Percentiles rank a stretch among this genome's conserved stretches.
Evolutionary conservation across 2,329 filamentous ascomycete genomes (phyloP).

Genomic region (Ceratocystiopsis sp.): DNA sequence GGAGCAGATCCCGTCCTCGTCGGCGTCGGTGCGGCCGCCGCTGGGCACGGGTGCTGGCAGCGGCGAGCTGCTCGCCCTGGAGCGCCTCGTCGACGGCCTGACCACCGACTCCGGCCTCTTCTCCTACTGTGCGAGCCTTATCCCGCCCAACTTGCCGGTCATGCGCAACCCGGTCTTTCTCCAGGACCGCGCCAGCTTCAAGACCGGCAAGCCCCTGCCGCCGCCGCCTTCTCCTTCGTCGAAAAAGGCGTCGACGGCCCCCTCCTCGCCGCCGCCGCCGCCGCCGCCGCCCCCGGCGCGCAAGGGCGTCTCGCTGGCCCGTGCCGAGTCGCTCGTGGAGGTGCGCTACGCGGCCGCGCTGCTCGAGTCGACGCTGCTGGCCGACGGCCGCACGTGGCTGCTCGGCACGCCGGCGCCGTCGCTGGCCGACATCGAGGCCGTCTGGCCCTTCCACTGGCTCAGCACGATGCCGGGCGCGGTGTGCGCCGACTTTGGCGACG

Average conservation of each 20-base stretch:
- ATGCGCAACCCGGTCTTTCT: constrained; percentile 40
- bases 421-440: constrained; percentile 50
- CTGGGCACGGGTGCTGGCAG: constrained; percentile 19
- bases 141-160: constrained; percentile 37
- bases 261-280: not conserved
- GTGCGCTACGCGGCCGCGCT: constrained; percentile 36
- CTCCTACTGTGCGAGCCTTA: constrained; percentile 28
- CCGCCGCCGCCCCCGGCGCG: not conserved
- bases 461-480: constrained; percentile 35
- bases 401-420: constrained; percentile 31
- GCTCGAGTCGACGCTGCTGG: constrained; percentile 44
- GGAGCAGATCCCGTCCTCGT: constrained; percentile 31
- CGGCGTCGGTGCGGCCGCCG: constrained; percentile 20
- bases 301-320: constrained; percentile 5
- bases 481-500: constrained; percentile 14
- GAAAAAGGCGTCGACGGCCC: not conserved
- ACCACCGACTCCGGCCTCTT: constrained; percentile 43
- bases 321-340: constrained; percentile 39
- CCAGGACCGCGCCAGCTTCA: constrained; percentile 34
- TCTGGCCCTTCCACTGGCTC: constrained; percentile 55
- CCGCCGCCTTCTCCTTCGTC: no score
- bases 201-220: constrained; percentile 4
- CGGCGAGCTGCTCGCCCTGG: constrained; percentile 25
- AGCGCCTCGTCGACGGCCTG: constrained; percentile 38
- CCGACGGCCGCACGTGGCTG: constrained; percentile 51